phyloP scores from a whole-genome alignment of 106 monocot species.

The Dendrobium catenatum region DNA sequence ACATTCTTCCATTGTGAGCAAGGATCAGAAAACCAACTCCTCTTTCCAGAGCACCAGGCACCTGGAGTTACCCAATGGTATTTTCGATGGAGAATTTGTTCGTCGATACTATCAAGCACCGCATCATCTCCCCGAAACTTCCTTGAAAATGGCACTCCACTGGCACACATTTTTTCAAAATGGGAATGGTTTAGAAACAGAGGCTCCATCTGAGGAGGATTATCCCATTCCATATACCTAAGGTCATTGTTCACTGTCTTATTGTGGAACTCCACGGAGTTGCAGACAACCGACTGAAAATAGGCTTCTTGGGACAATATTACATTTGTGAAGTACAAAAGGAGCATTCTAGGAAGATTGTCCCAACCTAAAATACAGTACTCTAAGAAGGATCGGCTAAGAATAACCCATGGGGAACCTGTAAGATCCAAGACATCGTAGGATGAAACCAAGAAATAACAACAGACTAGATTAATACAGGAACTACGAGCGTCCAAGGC shows the following conservation, averaged over 20 bases:
- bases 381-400: constrained; percentile 48
- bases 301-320: constrained; percentile 47
- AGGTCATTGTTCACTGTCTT: constrained; percentile 49
- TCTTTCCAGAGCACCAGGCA: constrained; percentile 45
- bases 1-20: constrained; percentile 51
- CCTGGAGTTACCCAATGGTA: constrained; percentile 29
- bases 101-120: constrained; percentile 46
- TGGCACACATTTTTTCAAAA: constrained; percentile 26
- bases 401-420: constrained; percentile 91
- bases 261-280: constrained; percentile 45
- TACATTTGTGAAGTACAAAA: constrained; percentile 64
- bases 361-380: constrained; percentile 59
- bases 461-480: neutral
- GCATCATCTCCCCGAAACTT: constrained; percentile 35
- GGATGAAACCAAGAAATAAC: neutral
- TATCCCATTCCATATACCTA: constrained; percentile 50
- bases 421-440: neutral
- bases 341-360: constrained; percentile 55
- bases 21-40: constrained; percentile 35
- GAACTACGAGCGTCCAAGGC: neutral
- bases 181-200: constrained; percentile 35
- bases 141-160: constrained; percentile 39
- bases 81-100: constrained; percentile 24
- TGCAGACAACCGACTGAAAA: constrained; percentile 58
- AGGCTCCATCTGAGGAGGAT: constrained; percentile 43